phyloP scores from a whole-genome alignment of 306 rosid genomes.

The Carpinus viminea region DNA sequence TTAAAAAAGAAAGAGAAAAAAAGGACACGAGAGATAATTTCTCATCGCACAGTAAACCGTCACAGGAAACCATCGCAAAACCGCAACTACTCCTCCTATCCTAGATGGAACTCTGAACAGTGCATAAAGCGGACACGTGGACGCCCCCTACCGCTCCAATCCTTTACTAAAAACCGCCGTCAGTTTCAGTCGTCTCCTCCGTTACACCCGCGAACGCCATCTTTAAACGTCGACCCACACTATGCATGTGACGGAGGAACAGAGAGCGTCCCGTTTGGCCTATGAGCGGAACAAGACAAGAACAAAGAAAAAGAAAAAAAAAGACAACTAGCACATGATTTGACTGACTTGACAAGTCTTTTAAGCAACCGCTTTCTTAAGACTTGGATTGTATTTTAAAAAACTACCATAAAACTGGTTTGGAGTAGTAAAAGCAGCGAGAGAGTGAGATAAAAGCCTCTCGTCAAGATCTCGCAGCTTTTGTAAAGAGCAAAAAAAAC shows the following conservation, averaged over 20 bases:
- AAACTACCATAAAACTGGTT: too few relatives aligned
- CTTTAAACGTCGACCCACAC: neutral
- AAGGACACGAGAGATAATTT: too few relatives aligned
- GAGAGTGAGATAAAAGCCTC: neutral
- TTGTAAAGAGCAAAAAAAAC: neutral
- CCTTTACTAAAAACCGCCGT: neutral
- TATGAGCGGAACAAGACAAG: conserved; percentile 24
- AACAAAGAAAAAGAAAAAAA: neutral
- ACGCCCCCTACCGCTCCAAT: neutral
- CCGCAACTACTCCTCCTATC: neutral
- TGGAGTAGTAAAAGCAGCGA: too few relatives aligned
- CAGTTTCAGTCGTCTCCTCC: neutral
- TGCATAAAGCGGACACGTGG: neutral
- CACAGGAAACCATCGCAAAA: neutral
- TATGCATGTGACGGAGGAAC: conserved; percentile 23
- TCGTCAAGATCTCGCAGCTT: neutral
- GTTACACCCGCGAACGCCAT: neutral
- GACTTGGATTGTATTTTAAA: conserved; percentile 1
- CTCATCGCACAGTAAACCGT: neutral
- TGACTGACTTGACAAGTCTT: conserved; percentile 16
- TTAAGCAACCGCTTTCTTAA: neutral
- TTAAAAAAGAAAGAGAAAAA: too few relatives aligned
- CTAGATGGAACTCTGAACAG: neutral
- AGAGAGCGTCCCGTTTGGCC: conserved; percentile 22
- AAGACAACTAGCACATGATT: conserved; percentile 35